These are phyloP conservation scores for Verticillium nubilum DNA, from an alignment of 2,329 filamentous ascomycete genomes.

Conservation along the genomic window DNA sequence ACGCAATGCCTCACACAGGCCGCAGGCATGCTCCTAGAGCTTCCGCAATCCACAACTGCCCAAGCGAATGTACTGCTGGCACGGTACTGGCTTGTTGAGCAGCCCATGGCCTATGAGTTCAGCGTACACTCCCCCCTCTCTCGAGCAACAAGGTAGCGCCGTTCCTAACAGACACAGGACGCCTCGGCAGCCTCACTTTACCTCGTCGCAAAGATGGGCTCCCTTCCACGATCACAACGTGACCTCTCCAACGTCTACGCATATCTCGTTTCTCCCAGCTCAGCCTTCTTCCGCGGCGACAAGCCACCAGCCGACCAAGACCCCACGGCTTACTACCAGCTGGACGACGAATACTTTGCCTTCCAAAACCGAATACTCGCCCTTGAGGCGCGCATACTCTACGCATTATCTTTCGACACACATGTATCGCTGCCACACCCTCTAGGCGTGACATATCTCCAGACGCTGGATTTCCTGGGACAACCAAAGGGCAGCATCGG, in stretches of 20 bases:
- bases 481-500: slow-evolving; percentile 48
- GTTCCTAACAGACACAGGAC: slow-evolving; percentile 45
- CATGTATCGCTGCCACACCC: slow-evolving; percentile 83
- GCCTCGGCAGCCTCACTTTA: slow-evolving; percentile 78
- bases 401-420: slow-evolving; percentile 67
- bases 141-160: neutral
- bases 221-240: slow-evolving; percentile 68
- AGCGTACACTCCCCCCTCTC: slow-evolving; percentile 30
- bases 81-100: slow-evolving; percentile 68
- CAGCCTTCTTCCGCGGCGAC: slow-evolving; percentile 44
- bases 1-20: slow-evolving; percentile 71
- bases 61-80: slow-evolving; percentile 79
- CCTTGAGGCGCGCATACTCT: slow-evolving; percentile 74
- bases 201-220: slow-evolving; percentile 76
- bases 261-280: slow-evolving; percentile 65
- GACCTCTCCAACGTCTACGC: slow-evolving; percentile 81
- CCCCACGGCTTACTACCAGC: slow-evolving; percentile 59
- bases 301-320: slow-evolving; percentile 27
- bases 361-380: slow-evolving; percentile 60
- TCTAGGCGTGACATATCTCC: slow-evolving; percentile 85
- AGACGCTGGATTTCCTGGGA: slow-evolving; percentile 70
- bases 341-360: slow-evolving; percentile 65
- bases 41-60: slow-evolving; percentile 81
- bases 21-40: slow-evolving; percentile 72
- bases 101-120: slow-evolving; percentile 52